These are phyloP conservation scores for Leishmania lainsoni DNA, from an alignment of 208 protist genomes.

Conservation along the genomic window DNA sequence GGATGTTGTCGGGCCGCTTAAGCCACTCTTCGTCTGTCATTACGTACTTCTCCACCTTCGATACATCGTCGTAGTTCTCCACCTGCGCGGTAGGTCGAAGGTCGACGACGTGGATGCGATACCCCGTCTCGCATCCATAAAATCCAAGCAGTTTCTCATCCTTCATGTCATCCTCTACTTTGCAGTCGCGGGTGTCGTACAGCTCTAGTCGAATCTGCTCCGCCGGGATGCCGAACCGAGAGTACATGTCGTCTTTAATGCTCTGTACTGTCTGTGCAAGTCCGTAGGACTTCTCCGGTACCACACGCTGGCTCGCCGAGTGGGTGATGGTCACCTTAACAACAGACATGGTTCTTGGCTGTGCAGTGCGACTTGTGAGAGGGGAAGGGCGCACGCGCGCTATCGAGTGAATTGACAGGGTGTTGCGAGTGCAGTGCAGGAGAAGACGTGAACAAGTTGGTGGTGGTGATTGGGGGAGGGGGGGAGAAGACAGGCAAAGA, in stretches of 20 bases:
- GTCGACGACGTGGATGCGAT: slow-evolving; percentile 90
- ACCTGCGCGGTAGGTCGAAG: slow-evolving; percentile 69
- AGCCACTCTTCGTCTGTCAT: slow-evolving; percentile 91
- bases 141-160: slow-evolving; percentile 83
- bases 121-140: slow-evolving; percentile 84
- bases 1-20: slow-evolving; percentile 82
- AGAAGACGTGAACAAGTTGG: neutral
- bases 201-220: slow-evolving; percentile 81
- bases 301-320: slow-evolving; percentile 66
- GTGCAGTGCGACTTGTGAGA: neutral
- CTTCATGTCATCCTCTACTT: slow-evolving; percentile 60
- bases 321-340: slow-evolving; percentile 86
- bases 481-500: neutral
- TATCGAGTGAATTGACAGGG: neutral
- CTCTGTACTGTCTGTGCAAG: slow-evolving; percentile 74
- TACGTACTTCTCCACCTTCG: slow-evolving; percentile 91
- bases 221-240: slow-evolving; percentile 78
- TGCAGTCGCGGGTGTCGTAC: slow-evolving; percentile 69
- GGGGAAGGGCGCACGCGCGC: neutral
- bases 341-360: slow-evolving; percentile 58
- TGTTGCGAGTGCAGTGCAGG: neutral
- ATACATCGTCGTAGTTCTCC: slow-evolving; percentile 83
- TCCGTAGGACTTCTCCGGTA: slow-evolving; percentile 90
- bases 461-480: neutral
- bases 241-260: slow-evolving; percentile 82